These are phyloP conservation scores for Pseudohalonectria lignicola DNA, from an alignment of 2,329 filamentous ascomycete species.

Conservation along the genomic window DNA sequence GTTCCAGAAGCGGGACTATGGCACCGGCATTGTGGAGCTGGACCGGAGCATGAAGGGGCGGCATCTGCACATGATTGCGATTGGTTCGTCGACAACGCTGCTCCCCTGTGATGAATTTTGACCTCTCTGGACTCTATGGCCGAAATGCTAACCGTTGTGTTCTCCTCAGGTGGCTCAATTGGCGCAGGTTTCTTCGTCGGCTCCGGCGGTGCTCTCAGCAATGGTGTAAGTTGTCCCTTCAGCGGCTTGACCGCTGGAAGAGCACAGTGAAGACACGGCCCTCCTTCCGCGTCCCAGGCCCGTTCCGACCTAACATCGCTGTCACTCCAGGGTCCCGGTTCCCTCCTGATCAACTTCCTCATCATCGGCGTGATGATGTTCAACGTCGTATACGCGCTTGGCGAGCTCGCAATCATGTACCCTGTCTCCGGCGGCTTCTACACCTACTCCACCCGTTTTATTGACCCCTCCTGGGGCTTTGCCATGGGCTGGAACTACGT, in stretches of 20 bases:
- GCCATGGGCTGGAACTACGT: constrained; percentile 41
- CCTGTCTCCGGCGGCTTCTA: constrained; percentile 49
- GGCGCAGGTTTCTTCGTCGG: constrained; percentile 54
- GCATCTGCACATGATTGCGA: constrained; percentile 14
- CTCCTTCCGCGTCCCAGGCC: neutral
- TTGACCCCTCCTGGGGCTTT: constrained; percentile 45
- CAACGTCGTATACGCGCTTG: constrained; percentile 50
- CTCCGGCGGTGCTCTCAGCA: constrained; percentile 36
- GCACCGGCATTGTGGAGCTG: constrained; percentile 21
- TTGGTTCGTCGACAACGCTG: constrained; percentile 2
- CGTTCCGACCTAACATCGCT: neutral
- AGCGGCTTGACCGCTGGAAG: neutral
- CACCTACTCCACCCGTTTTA: constrained; percentile 43
- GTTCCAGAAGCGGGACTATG: constrained; percentile 27
- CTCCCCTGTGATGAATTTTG: neutral
- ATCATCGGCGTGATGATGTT: constrained; percentile 51
- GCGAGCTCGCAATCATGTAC: constrained; percentile 43
- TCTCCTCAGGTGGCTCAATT: constrained; percentile 34
- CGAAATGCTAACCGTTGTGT: too few relatives aligned
- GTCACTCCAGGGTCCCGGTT: constrained; percentile 24
- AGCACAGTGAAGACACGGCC: neutral
- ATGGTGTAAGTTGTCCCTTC: constrained; percentile 28
- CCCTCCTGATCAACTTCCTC: constrained; percentile 35
- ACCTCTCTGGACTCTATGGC: too few relatives aligned
- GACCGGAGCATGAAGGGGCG: constrained; percentile 18